Evolutionary conservation across 176 grass and related monocot species (phyloP).

Genomic region (Eragrostis nindensis): DNA sequence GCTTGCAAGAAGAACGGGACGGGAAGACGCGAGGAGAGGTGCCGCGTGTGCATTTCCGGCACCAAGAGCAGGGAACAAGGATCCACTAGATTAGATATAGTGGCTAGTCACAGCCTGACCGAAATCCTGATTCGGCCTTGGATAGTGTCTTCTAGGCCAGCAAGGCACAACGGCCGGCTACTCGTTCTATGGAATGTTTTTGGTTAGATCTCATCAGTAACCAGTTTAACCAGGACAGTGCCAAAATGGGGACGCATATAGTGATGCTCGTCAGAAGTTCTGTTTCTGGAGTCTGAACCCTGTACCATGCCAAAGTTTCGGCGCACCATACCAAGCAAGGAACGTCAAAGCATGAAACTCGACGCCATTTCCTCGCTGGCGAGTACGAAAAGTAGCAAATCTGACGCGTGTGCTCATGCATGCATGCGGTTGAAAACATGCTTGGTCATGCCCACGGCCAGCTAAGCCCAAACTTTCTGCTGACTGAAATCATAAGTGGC

Average conservation of each 20-base stretch:
- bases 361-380: neutral
- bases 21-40: neutral
- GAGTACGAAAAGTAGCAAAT: neutral
- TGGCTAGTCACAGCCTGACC: too few relatives aligned
- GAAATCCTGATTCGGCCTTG: neutral
- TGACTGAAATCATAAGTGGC: neutral
- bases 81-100: neutral
- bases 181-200: neutral
- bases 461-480: neutral
- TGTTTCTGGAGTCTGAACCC: neutral
- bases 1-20: neutral
- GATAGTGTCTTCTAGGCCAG: neutral
- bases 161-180: constrained; percentile 16
- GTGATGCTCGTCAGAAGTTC: neutral
- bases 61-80: neutral
- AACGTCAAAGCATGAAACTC: neutral
- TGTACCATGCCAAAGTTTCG: neutral
- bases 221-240: neutral
- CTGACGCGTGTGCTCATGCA: neutral
- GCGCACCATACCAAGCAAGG: neutral
- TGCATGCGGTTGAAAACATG: neutral
- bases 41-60: neutral
- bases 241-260: neutral
- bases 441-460: neutral
- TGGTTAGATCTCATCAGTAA: neutral